phyloP scores from a whole-genome alignment of 495 filamentous ascomycete genomes.

The Penicillium maclennaniae region DNA sequence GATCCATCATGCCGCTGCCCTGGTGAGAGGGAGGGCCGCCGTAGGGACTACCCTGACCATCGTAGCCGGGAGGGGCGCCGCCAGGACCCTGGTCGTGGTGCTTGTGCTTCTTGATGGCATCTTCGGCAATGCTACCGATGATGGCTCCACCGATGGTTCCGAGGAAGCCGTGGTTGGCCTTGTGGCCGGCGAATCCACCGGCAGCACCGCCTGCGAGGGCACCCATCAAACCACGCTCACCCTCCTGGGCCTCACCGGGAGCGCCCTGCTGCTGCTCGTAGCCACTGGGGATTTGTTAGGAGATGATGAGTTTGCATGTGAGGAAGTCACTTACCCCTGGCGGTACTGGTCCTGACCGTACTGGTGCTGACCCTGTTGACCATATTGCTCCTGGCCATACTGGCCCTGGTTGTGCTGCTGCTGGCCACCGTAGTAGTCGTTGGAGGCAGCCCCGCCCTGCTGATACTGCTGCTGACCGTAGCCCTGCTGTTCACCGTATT shows the following conservation, averaged over 20 bases:
- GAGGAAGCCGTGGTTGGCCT: conserved; percentile 48
- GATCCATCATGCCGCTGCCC: conserved; percentile 35
- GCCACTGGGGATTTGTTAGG: conserved; percentile 16
- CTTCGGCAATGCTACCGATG: conserved; percentile 44
- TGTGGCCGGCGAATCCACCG: conserved; percentile 46
- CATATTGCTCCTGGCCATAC: conserved; percentile 17
- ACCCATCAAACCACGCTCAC: conserved; percentile 47
- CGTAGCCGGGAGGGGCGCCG: conserved; percentile 1
- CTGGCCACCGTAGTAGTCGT: conserved; percentile 33
- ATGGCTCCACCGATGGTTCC: conserved; percentile 50
- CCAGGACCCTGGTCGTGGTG: conserved; percentile 24
- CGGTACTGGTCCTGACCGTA: conserved; percentile 31
- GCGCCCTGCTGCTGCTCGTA: conserved; percentile 29
- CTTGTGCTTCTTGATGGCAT: conserved; percentile 44
- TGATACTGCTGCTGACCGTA: conserved; percentile 23
- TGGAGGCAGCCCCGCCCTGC: conserved; percentile 6
- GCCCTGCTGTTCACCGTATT: conserved; percentile 22
- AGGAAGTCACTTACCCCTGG: conserved; percentile 18
- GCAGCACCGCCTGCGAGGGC: conserved; percentile 45
- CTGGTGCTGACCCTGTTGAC: conserved; percentile 24
- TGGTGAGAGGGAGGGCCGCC: conserved; percentile 18
- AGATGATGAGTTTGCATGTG: not conserved
- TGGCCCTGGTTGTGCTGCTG: conserved; percentile 14
- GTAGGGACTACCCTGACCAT: conserved; percentile 19
- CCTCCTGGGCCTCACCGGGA: conserved; percentile 41